These are phyloP conservation scores for Castanea crenata DNA, from an alignment of 306 rosid species.

Conservation along the genomic window DNA sequence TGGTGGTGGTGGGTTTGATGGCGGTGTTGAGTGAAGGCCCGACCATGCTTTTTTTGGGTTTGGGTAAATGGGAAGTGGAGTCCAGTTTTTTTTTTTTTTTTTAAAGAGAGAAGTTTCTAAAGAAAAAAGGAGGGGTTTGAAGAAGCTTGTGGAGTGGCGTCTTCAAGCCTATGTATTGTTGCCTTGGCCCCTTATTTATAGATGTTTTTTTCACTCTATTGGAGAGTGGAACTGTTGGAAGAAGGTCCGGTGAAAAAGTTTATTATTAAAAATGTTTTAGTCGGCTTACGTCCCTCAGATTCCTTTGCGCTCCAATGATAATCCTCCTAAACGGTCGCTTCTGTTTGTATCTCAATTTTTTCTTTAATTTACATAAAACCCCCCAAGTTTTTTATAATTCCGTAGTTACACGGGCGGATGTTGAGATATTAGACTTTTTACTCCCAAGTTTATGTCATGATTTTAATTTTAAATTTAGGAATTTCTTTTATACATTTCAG, in stretches of 20 bases:
- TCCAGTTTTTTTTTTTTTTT: neutral
- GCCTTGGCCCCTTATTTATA: conserved; percentile 55
- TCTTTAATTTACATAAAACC: no score
- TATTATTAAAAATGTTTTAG: no score
- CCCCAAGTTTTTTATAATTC: no score
- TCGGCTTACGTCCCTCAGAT: conserved; percentile 9
- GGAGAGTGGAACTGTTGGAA: neutral
- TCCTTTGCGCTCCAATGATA: neutral
- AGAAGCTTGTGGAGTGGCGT: conserved; percentile 28
- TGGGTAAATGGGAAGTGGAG: neutral
- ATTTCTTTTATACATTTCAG: no score
- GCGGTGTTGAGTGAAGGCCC: conserved; percentile 29
- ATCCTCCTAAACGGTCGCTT: no score
- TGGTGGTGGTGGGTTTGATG: conserved; percentile 26
- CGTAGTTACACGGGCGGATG: no score
- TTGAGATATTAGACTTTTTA: no score
- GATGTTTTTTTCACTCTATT: neutral
- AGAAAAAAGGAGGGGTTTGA: conserved; percentile 7
- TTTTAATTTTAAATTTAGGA: no score
- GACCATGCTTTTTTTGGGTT: conserved; percentile 37
- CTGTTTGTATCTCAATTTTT: no score
- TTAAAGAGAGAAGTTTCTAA: neutral
- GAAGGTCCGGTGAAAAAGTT: neutral
- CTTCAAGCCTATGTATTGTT: conserved; percentile 52
- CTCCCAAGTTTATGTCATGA: no score